Percentiles rank a stretch among this genome's conserved stretches.
phyloP scores from a whole-genome alignment of 768 basidiomycete genomes.

The Crucibulum laeve region DNA sequence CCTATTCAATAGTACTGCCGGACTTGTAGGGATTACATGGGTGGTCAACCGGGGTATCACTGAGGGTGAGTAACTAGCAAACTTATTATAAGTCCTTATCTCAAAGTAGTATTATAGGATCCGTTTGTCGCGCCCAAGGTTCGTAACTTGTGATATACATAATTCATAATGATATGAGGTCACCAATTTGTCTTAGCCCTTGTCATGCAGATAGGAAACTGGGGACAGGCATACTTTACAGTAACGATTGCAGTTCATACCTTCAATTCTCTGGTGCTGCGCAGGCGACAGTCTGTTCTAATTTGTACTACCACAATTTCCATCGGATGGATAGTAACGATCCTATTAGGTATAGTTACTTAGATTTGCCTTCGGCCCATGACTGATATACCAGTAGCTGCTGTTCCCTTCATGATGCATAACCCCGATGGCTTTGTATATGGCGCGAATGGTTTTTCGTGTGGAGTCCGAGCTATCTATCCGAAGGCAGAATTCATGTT shows the following conservation, averaged over 20 bases:
- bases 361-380: neutral
- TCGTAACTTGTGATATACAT: constrained; percentile 24
- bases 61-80: constrained; percentile 33
- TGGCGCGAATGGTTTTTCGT: constrained; percentile 46
- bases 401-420: constrained; percentile 28
- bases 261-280: constrained; percentile 61
- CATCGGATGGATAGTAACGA: constrained; percentile 52
- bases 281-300: constrained; percentile 44
- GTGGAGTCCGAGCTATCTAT: constrained; percentile 42
- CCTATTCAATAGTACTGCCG: constrained; percentile 46
- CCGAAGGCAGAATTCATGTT: constrained; percentile 43
- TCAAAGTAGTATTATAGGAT: constrained; percentile 24
- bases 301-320: constrained; percentile 36
- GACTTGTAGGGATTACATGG: constrained; percentile 54
- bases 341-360: constrained; percentile 41
- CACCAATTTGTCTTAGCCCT: constrained; percentile 29
- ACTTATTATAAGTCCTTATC: constrained; percentile 1
- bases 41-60: constrained; percentile 35
- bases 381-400: constrained; percentile 18
- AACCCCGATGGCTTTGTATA: constrained; percentile 34
- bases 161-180: constrained; percentile 1
- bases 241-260: constrained; percentile 62
- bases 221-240: constrained; percentile 61
- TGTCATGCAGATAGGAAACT: constrained; percentile 59
- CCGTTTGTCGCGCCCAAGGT: constrained; percentile 59